Conservation (phyloP, 2,329 filamentous ascomycete species). For the Pseudopyricularia javanii region DNA sequence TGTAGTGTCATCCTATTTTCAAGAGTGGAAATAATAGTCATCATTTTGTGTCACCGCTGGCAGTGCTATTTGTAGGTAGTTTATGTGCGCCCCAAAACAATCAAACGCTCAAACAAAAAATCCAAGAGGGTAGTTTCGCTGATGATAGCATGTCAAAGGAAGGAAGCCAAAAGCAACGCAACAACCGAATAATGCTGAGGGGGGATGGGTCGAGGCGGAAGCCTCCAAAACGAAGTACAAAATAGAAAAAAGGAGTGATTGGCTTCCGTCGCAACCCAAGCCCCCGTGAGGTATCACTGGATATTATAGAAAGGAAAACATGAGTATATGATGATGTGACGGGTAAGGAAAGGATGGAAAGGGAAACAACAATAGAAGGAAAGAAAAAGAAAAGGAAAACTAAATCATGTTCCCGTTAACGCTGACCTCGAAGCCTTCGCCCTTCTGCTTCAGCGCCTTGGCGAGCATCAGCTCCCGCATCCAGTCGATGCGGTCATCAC, state of each 20-base stretch:
- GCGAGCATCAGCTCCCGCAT: slow-evolving; percentile 89
- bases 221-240: no score
- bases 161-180: neutral
- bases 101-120: neutral
- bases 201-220: no score
- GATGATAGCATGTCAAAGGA: neutral
- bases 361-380: slow-evolving; percentile 4
- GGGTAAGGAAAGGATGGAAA: neutral
- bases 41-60: neutral
- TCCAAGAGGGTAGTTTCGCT: neutral
- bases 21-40: slow-evolving; percentile 2
- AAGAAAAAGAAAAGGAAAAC: slow-evolving; percentile 6
- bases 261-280: neutral
- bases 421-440: slow-evolving; percentile 69
- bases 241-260: neutral
- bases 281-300: neutral
- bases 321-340: neutral
- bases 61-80: neutral
- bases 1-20: no score
- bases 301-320: neutral
- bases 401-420: slow-evolving; percentile 70
- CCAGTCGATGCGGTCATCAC: slow-evolving; percentile 93
- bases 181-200: neutral
- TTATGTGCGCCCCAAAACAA: neutral
- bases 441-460: slow-evolving; percentile 76